These are phyloP conservation scores for Moelleriella libera DNA, from an alignment of 2,329 filamentous ascomycete species.

Conservation along the genomic window DNA sequence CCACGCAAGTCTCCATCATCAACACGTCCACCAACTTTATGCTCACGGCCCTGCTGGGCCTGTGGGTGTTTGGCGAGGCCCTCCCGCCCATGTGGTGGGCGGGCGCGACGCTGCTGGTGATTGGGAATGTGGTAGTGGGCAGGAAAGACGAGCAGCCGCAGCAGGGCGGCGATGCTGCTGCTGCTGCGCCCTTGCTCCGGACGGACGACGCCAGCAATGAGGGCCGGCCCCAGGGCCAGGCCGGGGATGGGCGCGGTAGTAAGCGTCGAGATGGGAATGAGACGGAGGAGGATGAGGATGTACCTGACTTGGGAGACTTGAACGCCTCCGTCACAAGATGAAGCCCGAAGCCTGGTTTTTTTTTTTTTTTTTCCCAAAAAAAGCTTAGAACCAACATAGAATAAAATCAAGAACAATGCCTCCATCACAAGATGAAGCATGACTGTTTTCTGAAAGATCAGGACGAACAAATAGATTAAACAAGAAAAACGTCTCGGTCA, in stretches of 20 bases:
- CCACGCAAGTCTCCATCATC: slow-evolving; percentile 67
- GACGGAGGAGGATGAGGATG: slow-evolving; percentile 15
- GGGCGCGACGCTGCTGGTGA: slow-evolving; percentile 57
- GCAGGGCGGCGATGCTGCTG: slow-evolving; percentile 6
- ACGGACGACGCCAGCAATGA: too few relatives aligned
- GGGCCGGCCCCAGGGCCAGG: too few relatives aligned
- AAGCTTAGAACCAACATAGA: too few relatives aligned
- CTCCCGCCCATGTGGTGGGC: slow-evolving; percentile 65
- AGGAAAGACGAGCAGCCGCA: slow-evolving; percentile 41
- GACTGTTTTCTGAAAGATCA: too few relatives aligned
- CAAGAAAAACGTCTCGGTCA: too few relatives aligned
- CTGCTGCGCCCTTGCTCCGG: slow-evolving; percentile 1
- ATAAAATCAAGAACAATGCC: too few relatives aligned
- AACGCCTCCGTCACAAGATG: slow-evolving; percentile 6
- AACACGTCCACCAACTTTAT: slow-evolving; percentile 77
- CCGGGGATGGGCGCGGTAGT: too few relatives aligned
- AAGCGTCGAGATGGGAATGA: slow-evolving; percentile 8
- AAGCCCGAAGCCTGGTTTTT: too few relatives aligned
- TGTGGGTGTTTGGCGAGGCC: slow-evolving; percentile 55
- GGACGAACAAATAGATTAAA: too few relatives aligned
- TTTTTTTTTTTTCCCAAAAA: too few relatives aligned
- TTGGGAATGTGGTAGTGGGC: slow-evolving; percentile 66
- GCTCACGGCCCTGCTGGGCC: slow-evolving; percentile 58
- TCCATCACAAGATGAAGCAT: too few relatives aligned
- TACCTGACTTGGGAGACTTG: slow-evolving; percentile 18